Evolutionary conservation across 2,329 filamentous ascomycete genomes (phyloP).

Genomic region (Colletotrichum somersetense): DNA sequence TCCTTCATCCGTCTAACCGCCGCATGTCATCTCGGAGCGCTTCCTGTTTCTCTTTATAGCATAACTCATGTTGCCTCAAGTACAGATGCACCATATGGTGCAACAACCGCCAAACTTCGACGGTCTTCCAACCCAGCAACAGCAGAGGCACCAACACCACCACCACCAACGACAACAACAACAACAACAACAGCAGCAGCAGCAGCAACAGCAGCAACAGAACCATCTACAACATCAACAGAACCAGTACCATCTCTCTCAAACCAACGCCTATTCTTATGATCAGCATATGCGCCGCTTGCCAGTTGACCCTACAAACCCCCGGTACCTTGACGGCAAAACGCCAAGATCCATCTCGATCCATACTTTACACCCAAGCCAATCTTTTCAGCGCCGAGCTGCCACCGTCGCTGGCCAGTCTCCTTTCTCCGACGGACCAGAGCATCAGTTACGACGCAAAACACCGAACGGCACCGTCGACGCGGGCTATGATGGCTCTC

Average conservation of each 20-base stretch:
- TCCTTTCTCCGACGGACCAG: conserved; percentile 56
- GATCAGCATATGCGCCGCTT: conserved; percentile 44
- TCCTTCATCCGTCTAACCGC: not conserved
- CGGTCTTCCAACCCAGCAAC: conserved; percentile 47
- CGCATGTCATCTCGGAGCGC: conserved; percentile 28
- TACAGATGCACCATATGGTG: conserved; percentile 66
- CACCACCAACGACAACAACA: conserved; percentile 33
- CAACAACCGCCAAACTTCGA: conserved; percentile 58
- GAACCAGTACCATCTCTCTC: conserved; percentile 45
- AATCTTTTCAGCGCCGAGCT: conserved; percentile 45
- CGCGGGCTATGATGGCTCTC: conserved; percentile 89
- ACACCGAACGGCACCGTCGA: conserved; percentile 95
- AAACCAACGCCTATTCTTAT: conserved; percentile 40
- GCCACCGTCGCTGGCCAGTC: conserved; percentile 18
- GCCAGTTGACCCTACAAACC: conserved; percentile 22
- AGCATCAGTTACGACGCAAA: conserved; percentile 89
- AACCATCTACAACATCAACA: conserved; percentile 44
- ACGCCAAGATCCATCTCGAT: conserved; percentile 53
- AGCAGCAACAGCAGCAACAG: conserved; percentile 43
- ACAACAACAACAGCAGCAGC: conserved; percentile 43
- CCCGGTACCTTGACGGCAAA: conserved; percentile 41
- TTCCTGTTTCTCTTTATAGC: conserved; percentile 3
- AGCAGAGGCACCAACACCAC: conserved; percentile 19
- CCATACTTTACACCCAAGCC: conserved; percentile 51
- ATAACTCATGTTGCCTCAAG: conserved; percentile 61